Conservation (phyloP, 2,329 filamentous ascomycete genomes). For the Epichloe sibirici region DNA sequence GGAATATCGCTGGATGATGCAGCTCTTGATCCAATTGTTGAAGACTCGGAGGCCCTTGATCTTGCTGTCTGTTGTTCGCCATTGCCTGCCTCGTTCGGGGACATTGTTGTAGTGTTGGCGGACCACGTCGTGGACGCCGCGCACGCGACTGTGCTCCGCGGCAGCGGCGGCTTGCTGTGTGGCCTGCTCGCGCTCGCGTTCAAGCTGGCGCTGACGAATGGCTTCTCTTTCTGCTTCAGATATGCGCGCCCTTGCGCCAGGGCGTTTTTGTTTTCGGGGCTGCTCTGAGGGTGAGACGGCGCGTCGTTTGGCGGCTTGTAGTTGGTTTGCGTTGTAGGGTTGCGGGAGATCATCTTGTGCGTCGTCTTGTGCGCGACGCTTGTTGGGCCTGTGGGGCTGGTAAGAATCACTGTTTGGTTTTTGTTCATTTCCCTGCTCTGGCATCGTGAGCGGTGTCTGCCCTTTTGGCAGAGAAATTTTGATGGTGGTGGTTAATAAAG, state of each 20-base stretch:
- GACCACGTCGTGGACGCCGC: constrained; percentile 68
- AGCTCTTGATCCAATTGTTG: constrained; percentile 99
- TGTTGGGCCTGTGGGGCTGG: constrained; percentile 12
- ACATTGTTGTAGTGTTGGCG: constrained; percentile 93
- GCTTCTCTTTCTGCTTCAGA: constrained; percentile 54
- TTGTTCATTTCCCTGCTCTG: neutral
- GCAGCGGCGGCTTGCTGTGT: constrained; percentile 24
- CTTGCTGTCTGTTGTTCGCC: constrained; percentile 84
- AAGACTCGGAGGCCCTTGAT: constrained; percentile 91
- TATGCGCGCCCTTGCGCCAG: constrained; percentile 54
- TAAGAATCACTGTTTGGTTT: neutral
- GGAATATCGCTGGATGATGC: constrained; percentile 94
- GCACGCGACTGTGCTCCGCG: constrained; percentile 27
- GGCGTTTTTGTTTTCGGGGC: constrained; percentile 56
- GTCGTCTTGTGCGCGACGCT: constrained; percentile 23
- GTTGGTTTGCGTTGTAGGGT: constrained; percentile 46
- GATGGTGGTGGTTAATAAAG: neutral
- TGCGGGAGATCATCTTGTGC: constrained; percentile 37
- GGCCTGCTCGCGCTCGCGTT: constrained; percentile 37
- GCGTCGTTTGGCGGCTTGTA: constrained; percentile 47
- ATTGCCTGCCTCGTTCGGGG: constrained; percentile 83
- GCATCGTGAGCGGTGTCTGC: neutral
- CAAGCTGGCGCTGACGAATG: constrained; percentile 49
- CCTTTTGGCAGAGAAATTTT: neutral
- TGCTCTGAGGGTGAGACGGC: constrained; percentile 41